These are phyloP conservation scores for Leccinum subfulvum DNA, from an alignment of 1,284 basidiomycete genomes.

Conservation along the genomic window DNA sequence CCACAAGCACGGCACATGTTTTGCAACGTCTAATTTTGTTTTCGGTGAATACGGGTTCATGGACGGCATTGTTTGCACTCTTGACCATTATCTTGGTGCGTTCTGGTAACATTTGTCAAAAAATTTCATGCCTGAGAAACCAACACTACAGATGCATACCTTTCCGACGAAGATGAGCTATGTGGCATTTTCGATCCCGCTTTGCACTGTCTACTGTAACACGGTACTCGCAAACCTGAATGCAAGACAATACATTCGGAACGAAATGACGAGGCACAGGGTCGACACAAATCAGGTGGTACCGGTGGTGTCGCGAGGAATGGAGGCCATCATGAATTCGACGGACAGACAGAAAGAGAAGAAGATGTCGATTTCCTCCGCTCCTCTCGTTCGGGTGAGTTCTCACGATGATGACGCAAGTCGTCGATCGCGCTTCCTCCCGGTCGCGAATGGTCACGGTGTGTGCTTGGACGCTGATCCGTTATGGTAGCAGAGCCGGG, in stretches of 20 bases:
- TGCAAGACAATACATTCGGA: constrained; percentile 10
- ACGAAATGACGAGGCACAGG: not conserved
- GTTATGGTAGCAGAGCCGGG: not conserved
- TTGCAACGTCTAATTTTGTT: constrained; percentile 14
- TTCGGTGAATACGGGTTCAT: constrained; percentile 13
- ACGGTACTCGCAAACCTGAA: constrained; percentile 6
- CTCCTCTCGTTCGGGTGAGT: not conserved
- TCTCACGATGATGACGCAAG: not conserved
- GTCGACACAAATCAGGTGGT: not conserved
- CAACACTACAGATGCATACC: not conserved
- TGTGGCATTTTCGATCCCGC: not conserved
- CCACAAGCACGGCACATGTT: constrained; percentile 7
- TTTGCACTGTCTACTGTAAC: constrained; percentile 18
- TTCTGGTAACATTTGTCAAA: not conserved
- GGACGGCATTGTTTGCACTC: constrained; percentile 16
- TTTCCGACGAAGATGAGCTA: not conserved
- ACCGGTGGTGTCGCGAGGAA: not conserved
- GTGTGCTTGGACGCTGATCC: not conserved
- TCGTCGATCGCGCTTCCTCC: not conserved
- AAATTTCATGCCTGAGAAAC: not conserved
- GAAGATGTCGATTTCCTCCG: not conserved
- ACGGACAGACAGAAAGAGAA: not conserved
- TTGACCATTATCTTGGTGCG: constrained; percentile 14
- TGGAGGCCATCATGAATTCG: not conserved
- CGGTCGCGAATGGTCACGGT: not conserved